Evolutionary conservation across 192 early-diverging fungal species (phyloP), one percentile per base, ranked within the genome.

Genomic region (Diversispora epigaea): DNA sequence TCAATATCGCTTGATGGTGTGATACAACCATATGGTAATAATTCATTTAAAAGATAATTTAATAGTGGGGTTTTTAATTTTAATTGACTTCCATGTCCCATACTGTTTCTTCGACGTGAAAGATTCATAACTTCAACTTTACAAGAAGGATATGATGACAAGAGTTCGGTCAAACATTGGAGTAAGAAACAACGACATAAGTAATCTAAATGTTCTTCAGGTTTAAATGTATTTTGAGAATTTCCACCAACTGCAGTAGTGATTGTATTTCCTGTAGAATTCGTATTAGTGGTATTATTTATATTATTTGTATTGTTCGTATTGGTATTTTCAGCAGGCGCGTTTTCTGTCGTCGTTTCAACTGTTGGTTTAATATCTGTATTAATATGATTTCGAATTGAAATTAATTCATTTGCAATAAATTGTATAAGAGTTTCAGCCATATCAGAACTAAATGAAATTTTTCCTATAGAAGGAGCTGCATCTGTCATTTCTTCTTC

Each of bases 141-240:
- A 82, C 90, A 92, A 32, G 90, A 86, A 25, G 92, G 86, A 80
- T 95, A 99, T 4, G 92, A 93, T 2, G 89, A 87, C n/a, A 95
- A 80, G 6, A 99, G 84, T 78, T 99, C 97, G 5, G 92, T 85
- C 32, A 98, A 80, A 60, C 89, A 89, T 77, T 96, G 94, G 73
- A 99, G 79, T 64, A 98, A 74, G 84, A 94, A 97, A 70, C 91
- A 83, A 7, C 82, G 77, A 22, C 75, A 78, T 12, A 83, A 57
- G 67, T 80, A 83, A 41, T 75, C 73, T 4, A 39, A 56, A 75
- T 75, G 56, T 62, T 75, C 73, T 43, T 75, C 73, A 43, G 73
- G 61, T 64, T 75, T 75, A 25, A 75, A 75, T 22, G 71, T 45
- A 6, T 67, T 57, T 10, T 68, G 65, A 3, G 66, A 8, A 44